Base-by-base conservation (phyloP, 2,329 filamentous ascomycete genomes). In the Septoria linicola region DNA sequence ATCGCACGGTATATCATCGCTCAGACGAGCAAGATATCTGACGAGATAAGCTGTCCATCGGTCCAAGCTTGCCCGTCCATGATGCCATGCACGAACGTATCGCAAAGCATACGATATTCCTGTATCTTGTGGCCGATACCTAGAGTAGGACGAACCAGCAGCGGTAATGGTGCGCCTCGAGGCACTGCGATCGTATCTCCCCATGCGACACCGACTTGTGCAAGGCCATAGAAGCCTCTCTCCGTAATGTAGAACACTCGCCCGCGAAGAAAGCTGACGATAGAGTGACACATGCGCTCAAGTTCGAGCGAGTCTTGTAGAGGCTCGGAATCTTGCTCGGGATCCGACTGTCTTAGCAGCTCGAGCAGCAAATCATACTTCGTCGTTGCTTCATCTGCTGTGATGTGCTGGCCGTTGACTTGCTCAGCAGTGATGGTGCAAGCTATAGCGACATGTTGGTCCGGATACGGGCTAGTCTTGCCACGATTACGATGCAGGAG, bases 221-320 rank as follows among this genome's bases (percentile, higher is more conserved):
- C 57, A 7, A 58, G 41, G 2, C 57, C 52, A 23, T 52, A 58
- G 35, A 44, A 49, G 6, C 57, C 57, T 21, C 50, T 39, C 37
- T 59, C 57, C 1, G 54, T 55, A 10, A 57, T 20, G 43, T 54
- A 59, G 49, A 57, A 55, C 8, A 59, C 57, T 17, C 57, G 45
- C 4, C 57, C 54, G 7, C 57, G 54, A 20, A 57, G 43, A 36
- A 59, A 55, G 35, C 49, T 55, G 11, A 52, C 46, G 16, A 52
- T 41, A 1, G 51, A 46, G 31, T 45, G 34, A 17, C 47, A 54
- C n/a, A 51, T 20, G 10, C 49, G 43, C 10, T 51, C 47, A 14
- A 46, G 19, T 20, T 55, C 41, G 19, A 53, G 40, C 10, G 39
- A 43, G 16, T 20, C 32, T 16, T 6, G 31, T n/a, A n/a, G n/a